A percentile compares a stretch with the other conserved stretches of the same genome.
These are phyloP conservation scores for Conticribra weissflogii DNA, from an alignment of 108 stramenopile species.

Conservation along the genomic window DNA sequence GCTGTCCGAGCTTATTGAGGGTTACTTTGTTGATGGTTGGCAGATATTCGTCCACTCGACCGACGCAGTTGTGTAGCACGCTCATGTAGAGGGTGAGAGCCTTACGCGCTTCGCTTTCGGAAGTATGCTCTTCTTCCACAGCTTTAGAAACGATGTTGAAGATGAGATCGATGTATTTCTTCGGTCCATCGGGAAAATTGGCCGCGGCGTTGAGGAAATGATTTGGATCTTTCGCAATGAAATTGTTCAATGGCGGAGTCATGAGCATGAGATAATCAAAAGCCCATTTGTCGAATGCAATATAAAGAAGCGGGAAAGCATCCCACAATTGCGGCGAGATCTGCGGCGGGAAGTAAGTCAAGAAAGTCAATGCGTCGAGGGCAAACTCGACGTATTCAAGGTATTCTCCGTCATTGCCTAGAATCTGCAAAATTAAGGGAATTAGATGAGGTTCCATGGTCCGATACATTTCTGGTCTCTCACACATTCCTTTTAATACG, in stretches of 20 bases:
- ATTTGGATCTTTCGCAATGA: conserved; percentile 86
- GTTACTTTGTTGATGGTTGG: conserved; percentile 83
- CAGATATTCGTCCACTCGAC: conserved; percentile 81
- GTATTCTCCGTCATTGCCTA: conserved; percentile 91
- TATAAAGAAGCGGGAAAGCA: conserved; percentile 90
- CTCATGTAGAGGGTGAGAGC: conserved; percentile 89
- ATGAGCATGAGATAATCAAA: conserved; percentile 95
- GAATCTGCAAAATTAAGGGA: conserved; percentile 83
- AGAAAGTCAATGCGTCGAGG: conserved; percentile 91
- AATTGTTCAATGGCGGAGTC: conserved; percentile 93
- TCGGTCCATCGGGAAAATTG: conserved; percentile 53
- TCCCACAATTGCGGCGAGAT: conserved; percentile 92
- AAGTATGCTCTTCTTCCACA: conserved; percentile 79
- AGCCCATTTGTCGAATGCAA: conserved; percentile 93
- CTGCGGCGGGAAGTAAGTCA: conserved; percentile 89
- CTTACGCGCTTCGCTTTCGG: conserved; percentile 86
- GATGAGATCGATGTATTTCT: conserved; percentile 86
- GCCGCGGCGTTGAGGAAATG: conserved; percentile 68
- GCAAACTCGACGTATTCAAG: conserved; percentile 96
- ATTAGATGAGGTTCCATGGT: conserved; percentile 90
- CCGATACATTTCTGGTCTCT: conserved; percentile 76
- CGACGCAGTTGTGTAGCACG: conserved; percentile 88
- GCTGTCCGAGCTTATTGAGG: conserved; percentile 84
- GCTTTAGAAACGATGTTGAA: conserved; percentile 89
- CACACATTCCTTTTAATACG: conserved; percentile 87